Conservation (phyloP, 2,329 filamentous ascomycete genomes). For the Graphium sp. region DNA sequence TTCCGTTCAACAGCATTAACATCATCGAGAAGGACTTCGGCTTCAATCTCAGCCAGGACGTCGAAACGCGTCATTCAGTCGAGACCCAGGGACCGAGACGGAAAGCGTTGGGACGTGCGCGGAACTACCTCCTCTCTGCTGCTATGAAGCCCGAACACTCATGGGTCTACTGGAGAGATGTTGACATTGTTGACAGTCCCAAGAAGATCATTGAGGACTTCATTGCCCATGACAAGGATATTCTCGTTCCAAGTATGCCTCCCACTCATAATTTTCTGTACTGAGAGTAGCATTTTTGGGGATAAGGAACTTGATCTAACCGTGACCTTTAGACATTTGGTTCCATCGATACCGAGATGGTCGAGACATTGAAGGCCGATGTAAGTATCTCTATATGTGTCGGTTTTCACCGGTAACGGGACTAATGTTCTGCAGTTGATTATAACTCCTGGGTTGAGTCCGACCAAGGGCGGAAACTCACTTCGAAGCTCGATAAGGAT, state of each 20-base stretch:
- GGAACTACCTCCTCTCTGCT: conserved; percentile 77
- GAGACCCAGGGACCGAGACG: conserved; percentile 77
- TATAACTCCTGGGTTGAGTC: conserved; percentile 99
- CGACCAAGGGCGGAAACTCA: conserved; percentile 61
- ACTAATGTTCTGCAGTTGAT: conserved; percentile 69
- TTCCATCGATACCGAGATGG: conserved; percentile 78
- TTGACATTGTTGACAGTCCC: conserved; percentile 87
- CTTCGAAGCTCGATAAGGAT: conserved; percentile 59
- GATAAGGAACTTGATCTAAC: conserved; percentile 2
- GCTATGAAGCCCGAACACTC: conserved; percentile 86
- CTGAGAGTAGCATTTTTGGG: conserved; percentile 9
- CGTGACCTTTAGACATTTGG: conserved; percentile 75
- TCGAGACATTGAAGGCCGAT: conserved; percentile 84
- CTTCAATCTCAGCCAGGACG: conserved; percentile 54
- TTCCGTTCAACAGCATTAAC: conserved; percentile 70
- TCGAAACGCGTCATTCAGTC: conserved; percentile 73
- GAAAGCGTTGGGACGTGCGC: conserved; percentile 75
- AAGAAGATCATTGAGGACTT: conserved; percentile 85
- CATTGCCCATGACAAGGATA: conserved; percentile 79
- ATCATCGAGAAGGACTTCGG: conserved; percentile 90
- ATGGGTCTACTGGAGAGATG: conserved; percentile 98
- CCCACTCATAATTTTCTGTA: not conserved
- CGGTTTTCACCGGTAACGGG: too few relatives aligned
- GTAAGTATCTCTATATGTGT: conserved; percentile 39
- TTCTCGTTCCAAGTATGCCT: conserved; percentile 80